Evolutionary conservation across 1,284 basidiomycete species (phyloP), one percentile per base, ranked within the genome.

Genomic region (Microbotryum violaceum): DNA sequence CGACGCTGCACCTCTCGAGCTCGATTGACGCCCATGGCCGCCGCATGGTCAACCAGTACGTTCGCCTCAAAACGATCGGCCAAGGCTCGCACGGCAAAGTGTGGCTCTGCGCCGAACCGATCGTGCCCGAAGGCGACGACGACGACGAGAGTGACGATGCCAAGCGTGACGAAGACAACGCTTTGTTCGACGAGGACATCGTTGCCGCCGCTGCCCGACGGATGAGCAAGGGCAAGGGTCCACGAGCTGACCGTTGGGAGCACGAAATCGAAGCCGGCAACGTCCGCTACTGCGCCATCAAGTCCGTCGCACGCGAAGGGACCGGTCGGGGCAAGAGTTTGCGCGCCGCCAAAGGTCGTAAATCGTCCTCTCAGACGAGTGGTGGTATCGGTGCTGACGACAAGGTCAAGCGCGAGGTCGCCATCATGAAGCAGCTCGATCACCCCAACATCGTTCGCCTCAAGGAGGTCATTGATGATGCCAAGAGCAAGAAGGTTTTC

Each of bases 381-480:
- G 58, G 57, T 6, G 64, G 65, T 5, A 70, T 64, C 46, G 67
- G 62, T 6, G 64, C 63, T 6, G 88, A 91, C 73, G 81, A 84
- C 70, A 88, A 88, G 78, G 88, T 91, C 69, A 81, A 83, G 70
- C 85, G 85, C 72, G 92, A 98, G 77, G 97, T 98, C 66, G 94
- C 93, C 6, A 94, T 98, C 75, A 92, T 98, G 88, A 97, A 97
- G 78, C 93, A 96, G 73, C 86, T 89, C 31, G 69, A 85, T 63
- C 93, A 98, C 74, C 85, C 87, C 0, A 88, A 98, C 73, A 86
- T 98, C 61, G 94, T 98, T 6, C 82, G 86, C 66, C 82, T 98
- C 64, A 85, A 87, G 71, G 92, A 97, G 75, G 92, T 97, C 72
- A 96, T 98, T 70, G 93, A 98, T 75, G 94, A 97, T 76, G 84